Evolutionary conservation across 2,329 filamentous ascomycete genomes (phyloP), one percentile per base, ranked within the genome.

Genomic region (Fusarium tjaetaba): DNA sequence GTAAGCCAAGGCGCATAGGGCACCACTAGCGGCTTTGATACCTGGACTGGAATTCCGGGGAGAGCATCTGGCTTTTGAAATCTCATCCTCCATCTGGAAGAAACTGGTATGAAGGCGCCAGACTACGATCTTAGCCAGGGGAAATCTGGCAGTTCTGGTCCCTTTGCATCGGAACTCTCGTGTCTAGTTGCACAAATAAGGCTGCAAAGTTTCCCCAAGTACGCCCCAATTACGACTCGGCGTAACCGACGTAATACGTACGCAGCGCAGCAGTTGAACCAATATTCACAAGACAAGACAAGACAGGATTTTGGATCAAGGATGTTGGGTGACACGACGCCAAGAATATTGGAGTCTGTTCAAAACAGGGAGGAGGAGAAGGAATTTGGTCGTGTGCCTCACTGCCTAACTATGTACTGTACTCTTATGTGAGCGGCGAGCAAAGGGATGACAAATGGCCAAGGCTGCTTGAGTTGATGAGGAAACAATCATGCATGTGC

Each of bases 221-320:
- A 39, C 52, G 38, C 36, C 59, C 52, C 66, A 70, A 55, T 60
- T 51, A 41, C 66, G 42, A 56, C 46, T 41, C 66, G 60, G 67
- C 46, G 53, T 60, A 70, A 60, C 67, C 67, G 67, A 70, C 16
- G 66, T 65, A 32, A 46, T 70, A 60, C 66, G 52, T 60, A 59
- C 52, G 52, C 15, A 39, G 52, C 5, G 7, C 7, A 39, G 18
- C 38, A 39, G 43, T 32, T 28, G 52, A 43, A 24, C 20, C 66
- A 60, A 70, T 59, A 70, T 59, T 59, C 41, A 43, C 52, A 59
- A 65, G 52, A 65, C 59, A 52, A 48, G 18, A 46, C 59, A 52
- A 48, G 52, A 46, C 59, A 52, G 43, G 52, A 43, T 63, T 49
- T 43, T 43, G 48, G 43, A 30, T 63, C 46, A 41, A 30, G 53